Conservation (phyloP, 805 yeast species). For the Candida multigemmis region DNA sequence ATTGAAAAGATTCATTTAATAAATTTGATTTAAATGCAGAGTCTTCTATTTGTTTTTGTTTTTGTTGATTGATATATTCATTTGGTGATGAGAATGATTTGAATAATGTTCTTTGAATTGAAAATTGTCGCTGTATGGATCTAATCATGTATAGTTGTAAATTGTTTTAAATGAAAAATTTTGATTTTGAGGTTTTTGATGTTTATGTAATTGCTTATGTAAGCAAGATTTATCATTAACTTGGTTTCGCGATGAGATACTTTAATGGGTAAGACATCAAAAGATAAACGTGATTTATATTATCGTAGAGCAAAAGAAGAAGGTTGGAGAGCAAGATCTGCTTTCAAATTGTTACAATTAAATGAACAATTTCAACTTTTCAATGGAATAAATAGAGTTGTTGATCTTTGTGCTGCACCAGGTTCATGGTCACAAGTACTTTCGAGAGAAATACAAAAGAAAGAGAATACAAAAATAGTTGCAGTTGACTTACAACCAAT, state of each 20-base stretch:
- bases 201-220: neutral
- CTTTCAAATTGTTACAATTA: conserved; percentile 84
- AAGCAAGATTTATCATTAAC: neutral
- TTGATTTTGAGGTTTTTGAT: neutral
- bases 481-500: conserved; percentile 96
- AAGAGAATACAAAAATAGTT: conserved; percentile 59
- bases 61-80: conserved; percentile 19
- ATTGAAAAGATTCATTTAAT: conserved; percentile 15
- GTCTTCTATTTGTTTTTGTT: conserved; percentile 15
- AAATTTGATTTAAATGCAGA: conserved; percentile 15
- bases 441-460: conserved; percentile 47
- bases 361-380: conserved; percentile 85
- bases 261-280: conserved; percentile 86
- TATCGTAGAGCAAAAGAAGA: conserved; percentile 93
- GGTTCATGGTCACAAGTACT: conserved; percentile 98
- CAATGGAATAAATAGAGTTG: conserved; percentile 70
- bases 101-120: conserved; percentile 2
- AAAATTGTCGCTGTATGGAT: conserved; percentile 2
- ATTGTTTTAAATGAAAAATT: neutral
- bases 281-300: conserved; percentile 89
- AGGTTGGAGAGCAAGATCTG: conserved; percentile 97
- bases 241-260: conserved; percentile 5
- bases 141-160: neutral
- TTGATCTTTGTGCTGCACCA: conserved; percentile 92
- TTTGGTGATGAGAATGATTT: conserved; percentile 16